These are phyloP conservation scores for Pilasporangium apinafurcum DNA, from an alignment of 352 stramenopile genomes.

Conservation along the genomic window DNA sequence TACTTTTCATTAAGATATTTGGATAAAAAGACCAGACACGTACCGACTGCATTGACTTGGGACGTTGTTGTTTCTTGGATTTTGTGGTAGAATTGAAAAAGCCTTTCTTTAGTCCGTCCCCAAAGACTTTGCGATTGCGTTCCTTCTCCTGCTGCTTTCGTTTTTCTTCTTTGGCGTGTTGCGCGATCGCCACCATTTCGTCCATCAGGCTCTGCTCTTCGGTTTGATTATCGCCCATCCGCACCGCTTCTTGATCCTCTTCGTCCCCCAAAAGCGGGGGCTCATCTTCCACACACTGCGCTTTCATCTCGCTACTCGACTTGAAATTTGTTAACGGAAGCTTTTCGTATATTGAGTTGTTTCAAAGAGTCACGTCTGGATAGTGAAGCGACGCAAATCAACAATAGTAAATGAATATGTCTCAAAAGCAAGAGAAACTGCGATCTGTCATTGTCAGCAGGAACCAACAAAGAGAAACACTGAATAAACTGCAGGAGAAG, in stretches of 20 bases:
- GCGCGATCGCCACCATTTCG: conserved; percentile 59
- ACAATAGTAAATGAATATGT: background rate
- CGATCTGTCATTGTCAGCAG: background rate
- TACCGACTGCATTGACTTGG: conserved; percentile 4
- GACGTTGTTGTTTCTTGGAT: conserved; percentile 3
- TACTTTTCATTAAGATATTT: too few species aligned
- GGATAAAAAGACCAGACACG: background rate
- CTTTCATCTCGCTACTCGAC: conserved; percentile 2
- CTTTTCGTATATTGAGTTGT: background rate
- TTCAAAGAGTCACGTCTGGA: conserved; percentile 10
- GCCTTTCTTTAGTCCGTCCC: conserved; percentile 59
- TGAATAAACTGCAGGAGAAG: conserved; percentile 6
- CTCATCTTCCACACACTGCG: conserved; percentile 30
- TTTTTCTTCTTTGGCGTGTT: conserved; percentile 46
- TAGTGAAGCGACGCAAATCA: conserved; percentile 1
- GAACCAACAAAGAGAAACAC: background rate
- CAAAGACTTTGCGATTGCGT: conserved; percentile 42
- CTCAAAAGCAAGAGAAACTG: conserved; percentile 11
- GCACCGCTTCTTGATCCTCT: background rate
- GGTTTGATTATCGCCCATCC: conserved; percentile 38
- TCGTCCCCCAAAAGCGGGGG: conserved; percentile 32
- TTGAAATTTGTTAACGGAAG: conserved; percentile 3
- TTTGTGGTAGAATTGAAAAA: conserved; percentile 42
- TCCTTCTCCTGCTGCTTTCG: conserved; percentile 31
- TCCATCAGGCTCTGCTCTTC: conserved; percentile 56